Conservation (phyloP, 176 grass and related monocot genomes). For the Elaeis guineensis region DNA sequence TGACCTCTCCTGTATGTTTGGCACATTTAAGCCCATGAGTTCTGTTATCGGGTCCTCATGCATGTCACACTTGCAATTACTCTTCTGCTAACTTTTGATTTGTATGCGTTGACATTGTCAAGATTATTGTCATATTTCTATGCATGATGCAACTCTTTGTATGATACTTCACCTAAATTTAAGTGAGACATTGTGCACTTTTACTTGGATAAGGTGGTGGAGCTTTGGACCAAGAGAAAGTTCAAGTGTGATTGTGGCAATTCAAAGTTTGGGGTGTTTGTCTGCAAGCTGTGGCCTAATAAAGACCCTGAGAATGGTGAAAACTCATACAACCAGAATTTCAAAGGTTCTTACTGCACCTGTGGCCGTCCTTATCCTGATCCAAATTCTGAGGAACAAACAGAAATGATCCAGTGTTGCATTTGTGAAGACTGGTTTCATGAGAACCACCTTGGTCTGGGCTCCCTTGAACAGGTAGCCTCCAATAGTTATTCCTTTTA, state of each 20-base stretch:
- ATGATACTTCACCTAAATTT: too few species aligned
- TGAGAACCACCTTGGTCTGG: slow-evolving; percentile 79
- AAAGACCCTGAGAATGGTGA: slow-evolving; percentile 58
- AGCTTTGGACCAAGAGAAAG: slow-evolving; percentile 93
- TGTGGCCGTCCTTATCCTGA: slow-evolving; percentile 91
- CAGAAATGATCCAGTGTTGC: slow-evolving; percentile 97
- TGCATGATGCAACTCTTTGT: too few species aligned
- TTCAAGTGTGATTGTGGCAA: slow-evolving; percentile 93
- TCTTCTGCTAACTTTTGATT: too few species aligned
- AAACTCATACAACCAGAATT: slow-evolving; percentile 95
- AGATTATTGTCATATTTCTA: too few species aligned
- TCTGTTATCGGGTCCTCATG: too few species aligned
- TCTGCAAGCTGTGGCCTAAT: slow-evolving; percentile 72
- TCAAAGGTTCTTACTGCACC: slow-evolving; percentile 87
- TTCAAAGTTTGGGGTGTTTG: slow-evolving; percentile 64
- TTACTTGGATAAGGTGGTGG: slow-evolving; percentile 40
- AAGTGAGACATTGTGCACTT: too few species aligned
- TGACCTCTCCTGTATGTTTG: too few species aligned
- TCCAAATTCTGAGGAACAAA: slow-evolving; percentile 73
- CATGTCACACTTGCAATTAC: too few species aligned
- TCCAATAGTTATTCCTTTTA: slow-evolving; percentile 11
- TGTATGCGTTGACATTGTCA: too few species aligned
- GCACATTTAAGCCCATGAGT: too few species aligned
- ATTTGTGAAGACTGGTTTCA: slow-evolving; percentile 99
- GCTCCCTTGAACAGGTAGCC: slow-evolving; percentile 57